Percentiles rank a stretch among this genome's conserved stretches.
Conservation (phyloP, 176 grass and related monocot genomes). For the Pontederia paniculata region DNA sequence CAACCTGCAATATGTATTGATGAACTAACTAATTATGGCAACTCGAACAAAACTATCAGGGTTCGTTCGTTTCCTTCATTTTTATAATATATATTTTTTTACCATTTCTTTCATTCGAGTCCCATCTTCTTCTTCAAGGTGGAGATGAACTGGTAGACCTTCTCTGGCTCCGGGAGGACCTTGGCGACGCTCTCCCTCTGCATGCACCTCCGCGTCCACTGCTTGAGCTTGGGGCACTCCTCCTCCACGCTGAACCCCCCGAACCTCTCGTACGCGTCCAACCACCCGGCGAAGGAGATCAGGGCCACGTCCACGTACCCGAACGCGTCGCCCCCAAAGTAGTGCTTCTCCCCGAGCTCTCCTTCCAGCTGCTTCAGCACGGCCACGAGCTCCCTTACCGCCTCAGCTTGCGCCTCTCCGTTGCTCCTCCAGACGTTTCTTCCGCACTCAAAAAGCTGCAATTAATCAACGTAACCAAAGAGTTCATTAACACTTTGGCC, state of each 20-base stretch:
- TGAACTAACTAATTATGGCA: too few species aligned
- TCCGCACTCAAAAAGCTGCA: conserved; percentile 25
- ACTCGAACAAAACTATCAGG: too few species aligned
- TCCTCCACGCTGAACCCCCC: conserved; percentile 17
- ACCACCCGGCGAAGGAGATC: conserved; percentile 26
- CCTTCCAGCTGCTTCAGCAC: conserved; percentile 19
- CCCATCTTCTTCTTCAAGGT: conserved; percentile 15
- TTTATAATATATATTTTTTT: too few species aligned
- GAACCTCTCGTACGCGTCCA: conserved; percentile 21
- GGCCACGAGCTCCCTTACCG: conserved; percentile 23
- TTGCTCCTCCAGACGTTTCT: conserved; percentile 21
- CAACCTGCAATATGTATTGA: too few species aligned
- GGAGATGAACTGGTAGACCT: conserved; percentile 30
- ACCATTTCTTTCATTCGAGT: neutral
- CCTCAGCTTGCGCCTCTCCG: conserved; percentile 17
- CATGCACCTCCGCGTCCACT: conserved; percentile 25
- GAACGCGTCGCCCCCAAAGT: conserved; percentile 21
- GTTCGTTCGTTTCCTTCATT: too few species aligned
- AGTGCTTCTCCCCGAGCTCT: conserved; percentile 30
- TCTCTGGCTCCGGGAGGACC: conserved; percentile 11
- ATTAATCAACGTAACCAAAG: too few species aligned
- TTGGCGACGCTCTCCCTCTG: conserved; percentile 24
- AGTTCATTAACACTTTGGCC: too few species aligned
- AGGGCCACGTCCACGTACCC: conserved; percentile 34
- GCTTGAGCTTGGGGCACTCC: conserved; percentile 13